Evolutionary conservation across 164 flowering plant species (phyloP).

Genomic region (Nelumbo lutea): DNA sequence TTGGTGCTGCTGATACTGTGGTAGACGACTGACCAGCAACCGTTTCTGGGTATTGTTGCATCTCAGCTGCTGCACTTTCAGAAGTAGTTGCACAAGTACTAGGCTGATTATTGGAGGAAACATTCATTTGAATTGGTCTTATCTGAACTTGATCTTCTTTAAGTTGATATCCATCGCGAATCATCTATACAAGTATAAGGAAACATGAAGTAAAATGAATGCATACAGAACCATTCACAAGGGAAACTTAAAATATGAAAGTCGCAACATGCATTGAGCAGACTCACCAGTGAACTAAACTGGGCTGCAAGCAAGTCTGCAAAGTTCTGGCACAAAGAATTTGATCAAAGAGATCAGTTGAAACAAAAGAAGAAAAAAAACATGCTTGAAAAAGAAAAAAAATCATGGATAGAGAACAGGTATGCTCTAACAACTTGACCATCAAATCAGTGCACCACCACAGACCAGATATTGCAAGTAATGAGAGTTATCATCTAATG

Average conservation of each 20-base stretch:
- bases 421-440: neutral
- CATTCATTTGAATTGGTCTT: conserved; percentile 36
- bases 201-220: neutral
- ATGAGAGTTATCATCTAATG: neutral
- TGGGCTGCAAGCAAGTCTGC: conserved; percentile 85
- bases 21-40: conserved; percentile 40
- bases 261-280: neutral
- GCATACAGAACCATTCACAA: neutral
- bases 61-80: conserved; percentile 36
- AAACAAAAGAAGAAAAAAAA: conserved; percentile 2
- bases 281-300: conserved; percentile 59
- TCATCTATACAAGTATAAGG: conserved; percentile 47
- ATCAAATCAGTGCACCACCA: neutral
- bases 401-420: neutral
- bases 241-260: neutral
- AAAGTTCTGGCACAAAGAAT: conserved; percentile 47
- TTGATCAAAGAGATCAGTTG: conserved; percentile 9
- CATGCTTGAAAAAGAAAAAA: neutral
- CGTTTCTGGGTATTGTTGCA: conserved; percentile 54
- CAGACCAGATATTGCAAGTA: neutral
- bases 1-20: conserved; percentile 33
- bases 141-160: conserved; percentile 51
- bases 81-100: conserved; percentile 31
- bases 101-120: conserved; percentile 32
- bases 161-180: conserved; percentile 56